Evolutionary conservation across 352 stramenopile genomes (phyloP), one percentile per base, ranked within the genome.

Genomic region (Pythium diclinum): DNA sequence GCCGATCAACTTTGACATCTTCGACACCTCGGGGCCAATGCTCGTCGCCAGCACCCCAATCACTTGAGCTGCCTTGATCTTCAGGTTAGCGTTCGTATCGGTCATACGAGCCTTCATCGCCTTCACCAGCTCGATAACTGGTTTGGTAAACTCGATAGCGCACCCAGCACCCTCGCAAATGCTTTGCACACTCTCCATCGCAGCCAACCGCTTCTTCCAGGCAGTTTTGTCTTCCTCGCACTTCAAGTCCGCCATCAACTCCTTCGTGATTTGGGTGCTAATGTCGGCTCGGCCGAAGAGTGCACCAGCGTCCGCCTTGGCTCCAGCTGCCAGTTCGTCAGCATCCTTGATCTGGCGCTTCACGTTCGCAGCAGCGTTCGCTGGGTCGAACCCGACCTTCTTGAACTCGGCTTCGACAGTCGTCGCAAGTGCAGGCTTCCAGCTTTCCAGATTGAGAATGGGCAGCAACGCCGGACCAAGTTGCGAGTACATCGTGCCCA

Each of bases 51-150:
- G 72, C 1, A 93, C 63, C 13, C 75, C 87, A 60, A 96, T 92
- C 9, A 96, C 86, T 66, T 93, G 81, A 10, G 79, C 83, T 21
- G 87, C 87, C 58, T 92, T 94, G 14, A 92, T 81, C 66, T 96
- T 96, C 33, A 96, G 59, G 40, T 96, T 96, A 0, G 86, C 84
- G 52, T 96, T 96, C 11, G 86, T 94, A 54, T 96, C 87, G 28
- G 69, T 91, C 13, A 96, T 60, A 21, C 87, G 83, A 42, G 80
- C 80, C 71, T 93, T 96, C 38, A 96, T 65, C 0, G 57, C 75
- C 38, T 87, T 83, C 57, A 95, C 73, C 6, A 92, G 52, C 65
- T 95, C 87, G 66, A 88, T 78, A 4, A 96, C 87, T 10, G 76
- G 67, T 40, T 92, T 91, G 0, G 86, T 95, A 46, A 94, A 89